Evolutionary conservation across 2,329 filamentous ascomycete species (phyloP), one percentile per base, ranked within the genome.

Genomic region (Penicillium sp.): DNA sequence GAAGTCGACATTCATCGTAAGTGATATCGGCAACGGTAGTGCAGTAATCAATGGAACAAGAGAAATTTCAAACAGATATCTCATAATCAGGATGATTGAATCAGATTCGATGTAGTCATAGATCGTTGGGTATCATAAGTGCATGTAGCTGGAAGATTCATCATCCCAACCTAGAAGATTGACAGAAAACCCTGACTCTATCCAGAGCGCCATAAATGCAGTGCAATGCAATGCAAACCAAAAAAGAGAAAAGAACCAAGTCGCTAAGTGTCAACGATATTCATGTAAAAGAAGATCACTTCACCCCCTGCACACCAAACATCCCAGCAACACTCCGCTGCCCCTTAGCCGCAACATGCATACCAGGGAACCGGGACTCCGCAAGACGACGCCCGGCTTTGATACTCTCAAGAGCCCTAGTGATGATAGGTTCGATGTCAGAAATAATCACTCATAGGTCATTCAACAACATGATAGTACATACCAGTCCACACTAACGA

Each of bases 381-480:
- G 88, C 80, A 40, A 95, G 78, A 53, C 91, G 80, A 69, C 84
- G 90, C 3, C 87, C 88, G 1, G 82, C 85, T 62, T 88, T 89
- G 62, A 96, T 80, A 70, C 90, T 92, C 69, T 95, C 89, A n/a
- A 96, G 75, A 6, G 90, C 84, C 90, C 88, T 90, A 55, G 16
- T 17, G 4, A 25, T 30, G 17, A 7, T 14, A 36, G 16, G 49
- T 8, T 4, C 17, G 44, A n/a, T 52, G 54, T 61, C 47, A 61
- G n/a, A 35, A 53, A 61, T 1, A 12, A 61, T 67, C 47, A 70
- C 58, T 50, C 31, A 9, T 26, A 9, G 45, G 49, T 31, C n/a
- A 22, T 50, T 19, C 51, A 47, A 63, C 22, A 55, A 56, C 40
- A 51, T 54, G 36, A 41, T 19, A 41, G 31, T 58, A 77, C 79